A percentile compares a stretch with the other conserved stretches of the same genome.
These are phyloP conservation scores for Caryopteris hybrid DNA, from an alignment of 305 asterid species.

Conservation along the genomic window DNA sequence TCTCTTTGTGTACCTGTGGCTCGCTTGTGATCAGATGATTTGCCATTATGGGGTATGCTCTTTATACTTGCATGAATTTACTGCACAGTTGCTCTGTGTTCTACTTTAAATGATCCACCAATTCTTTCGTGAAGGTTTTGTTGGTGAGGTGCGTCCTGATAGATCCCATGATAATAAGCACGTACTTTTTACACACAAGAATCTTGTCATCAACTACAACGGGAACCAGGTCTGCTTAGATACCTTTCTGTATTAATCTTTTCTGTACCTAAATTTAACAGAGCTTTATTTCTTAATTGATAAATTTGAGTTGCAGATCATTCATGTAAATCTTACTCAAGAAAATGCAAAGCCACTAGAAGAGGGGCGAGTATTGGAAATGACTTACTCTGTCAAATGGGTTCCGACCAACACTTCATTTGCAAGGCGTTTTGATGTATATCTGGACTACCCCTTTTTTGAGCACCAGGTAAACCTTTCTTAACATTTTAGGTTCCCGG, in stretches of 20 bases:
- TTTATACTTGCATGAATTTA: conserved; percentile 5
- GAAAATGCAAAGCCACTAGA: conserved; percentile 44
- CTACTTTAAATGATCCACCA: conserved; percentile 12
- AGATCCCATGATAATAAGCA: conserved; percentile 47
- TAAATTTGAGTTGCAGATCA: conserved; percentile 38
- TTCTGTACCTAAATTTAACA: not conserved
- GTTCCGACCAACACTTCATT: conserved; percentile 38
- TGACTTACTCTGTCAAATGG: conserved; percentile 62
- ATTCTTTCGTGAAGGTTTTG: conserved; percentile 44
- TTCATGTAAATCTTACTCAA: conserved; percentile 43
- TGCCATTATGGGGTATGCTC: conserved; percentile 75
- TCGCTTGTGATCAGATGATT: conserved; percentile 50
- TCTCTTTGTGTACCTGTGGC: conserved; percentile 19
- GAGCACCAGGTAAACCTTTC: conserved; percentile 50
- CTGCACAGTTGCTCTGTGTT: not conserved
- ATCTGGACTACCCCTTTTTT: conserved; percentile 53
- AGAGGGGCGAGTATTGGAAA: conserved; percentile 45
- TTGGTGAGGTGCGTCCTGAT: conserved; percentile 60
- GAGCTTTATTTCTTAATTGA: not conserved
- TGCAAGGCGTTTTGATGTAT: conserved; percentile 56
- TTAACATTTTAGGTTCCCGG: not conserved
- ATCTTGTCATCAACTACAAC: conserved; percentile 54
- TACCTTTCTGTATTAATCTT: not conserved
- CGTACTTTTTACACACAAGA: conserved; percentile 58
- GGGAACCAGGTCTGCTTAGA: conserved; percentile 43